Conservation (phyloP, 2,329 filamentous ascomycete genomes). For the Niveomyces coronatus region DNA sequence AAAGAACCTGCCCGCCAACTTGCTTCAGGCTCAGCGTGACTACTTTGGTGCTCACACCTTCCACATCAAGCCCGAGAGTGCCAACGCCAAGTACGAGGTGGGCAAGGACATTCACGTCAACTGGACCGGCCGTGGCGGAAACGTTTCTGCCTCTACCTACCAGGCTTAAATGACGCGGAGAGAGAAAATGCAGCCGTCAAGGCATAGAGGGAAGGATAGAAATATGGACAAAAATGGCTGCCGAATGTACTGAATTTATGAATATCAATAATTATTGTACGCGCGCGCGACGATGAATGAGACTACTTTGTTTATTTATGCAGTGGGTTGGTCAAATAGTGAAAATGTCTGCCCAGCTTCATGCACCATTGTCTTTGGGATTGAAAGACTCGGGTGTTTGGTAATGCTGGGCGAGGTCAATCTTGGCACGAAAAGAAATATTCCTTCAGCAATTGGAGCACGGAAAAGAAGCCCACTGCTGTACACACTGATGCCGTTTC, state of each 20-base stretch:
- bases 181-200: not conserved
- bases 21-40: constrained; percentile 97
- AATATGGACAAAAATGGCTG: constrained; percentile 7
- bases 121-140: constrained; percentile 97
- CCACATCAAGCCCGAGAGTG: constrained; percentile 72
- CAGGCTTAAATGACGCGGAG: constrained; percentile 57
- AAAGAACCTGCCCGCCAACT: constrained; percentile 93
- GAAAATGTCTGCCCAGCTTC: constrained; percentile 41
- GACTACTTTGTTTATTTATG: no score
- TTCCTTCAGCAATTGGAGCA: constrained; percentile 48
- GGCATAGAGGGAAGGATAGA: no score
- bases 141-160: constrained; percentile 96
- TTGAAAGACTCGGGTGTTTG: constrained; percentile 40
- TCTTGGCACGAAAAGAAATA: constrained; percentile 46
- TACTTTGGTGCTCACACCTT: constrained; percentile 97
- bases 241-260: not conserved
- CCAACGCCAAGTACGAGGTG: constrained; percentile 68
- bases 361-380: constrained; percentile 40
- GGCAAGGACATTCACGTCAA: constrained; percentile 95
- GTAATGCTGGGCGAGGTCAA: constrained; percentile 41
- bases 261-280: no score
- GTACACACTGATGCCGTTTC: constrained; percentile 48
- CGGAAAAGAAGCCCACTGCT: constrained; percentile 38
- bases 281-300: no score
- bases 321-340: no score